Conservation (phyloP, 2,329 filamentous ascomycete species). For the Clarireedia monteithiana region DNA sequence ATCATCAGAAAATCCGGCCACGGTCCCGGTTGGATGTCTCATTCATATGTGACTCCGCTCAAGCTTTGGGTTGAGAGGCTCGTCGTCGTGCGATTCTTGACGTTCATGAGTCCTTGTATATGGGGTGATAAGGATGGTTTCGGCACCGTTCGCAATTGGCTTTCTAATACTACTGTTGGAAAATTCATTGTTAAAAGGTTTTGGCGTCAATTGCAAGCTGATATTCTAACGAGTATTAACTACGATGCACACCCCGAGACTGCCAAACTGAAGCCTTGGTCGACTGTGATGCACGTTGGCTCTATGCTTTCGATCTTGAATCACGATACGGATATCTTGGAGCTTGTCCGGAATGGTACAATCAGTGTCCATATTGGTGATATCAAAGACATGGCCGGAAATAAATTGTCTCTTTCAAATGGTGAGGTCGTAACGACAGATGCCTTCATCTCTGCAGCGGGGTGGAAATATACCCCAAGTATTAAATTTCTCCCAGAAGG, state of each 20-base stretch:
- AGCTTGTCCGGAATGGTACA: constrained; percentile 43
- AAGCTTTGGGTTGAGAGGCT: constrained; percentile 62
- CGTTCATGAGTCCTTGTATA: constrained; percentile 68
- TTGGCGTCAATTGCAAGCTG: constrained; percentile 48
- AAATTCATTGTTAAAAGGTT: constrained; percentile 47
- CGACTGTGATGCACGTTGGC: constrained; percentile 43
- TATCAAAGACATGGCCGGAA: constrained; percentile 37
- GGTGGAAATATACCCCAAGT: constrained; percentile 47
- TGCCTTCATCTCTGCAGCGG: constrained; percentile 47
- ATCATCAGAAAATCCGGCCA: constrained; percentile 50
- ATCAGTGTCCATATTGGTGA: constrained; percentile 47
- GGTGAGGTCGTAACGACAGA: constrained; percentile 41
- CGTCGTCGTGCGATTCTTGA: constrained; percentile 57
- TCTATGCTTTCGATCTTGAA: constrained; percentile 52
- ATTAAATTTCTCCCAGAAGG: constrained; percentile 45
- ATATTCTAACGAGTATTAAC: constrained; percentile 44
- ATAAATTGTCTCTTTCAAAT: constrained; percentile 43
- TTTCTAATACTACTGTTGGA: constrained; percentile 51
- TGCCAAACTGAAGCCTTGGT: constrained; percentile 47
- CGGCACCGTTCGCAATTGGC: constrained; percentile 42
- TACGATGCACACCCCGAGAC: constrained; percentile 47
- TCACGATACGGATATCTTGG: constrained; percentile 49
- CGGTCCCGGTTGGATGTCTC: constrained; percentile 51
- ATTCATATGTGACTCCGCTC: constrained; percentile 57
- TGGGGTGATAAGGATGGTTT: constrained; percentile 61